Base-by-base conservation (phyloP, 768 basidiomycete species). In the Amylocystis lapponica region DNA sequence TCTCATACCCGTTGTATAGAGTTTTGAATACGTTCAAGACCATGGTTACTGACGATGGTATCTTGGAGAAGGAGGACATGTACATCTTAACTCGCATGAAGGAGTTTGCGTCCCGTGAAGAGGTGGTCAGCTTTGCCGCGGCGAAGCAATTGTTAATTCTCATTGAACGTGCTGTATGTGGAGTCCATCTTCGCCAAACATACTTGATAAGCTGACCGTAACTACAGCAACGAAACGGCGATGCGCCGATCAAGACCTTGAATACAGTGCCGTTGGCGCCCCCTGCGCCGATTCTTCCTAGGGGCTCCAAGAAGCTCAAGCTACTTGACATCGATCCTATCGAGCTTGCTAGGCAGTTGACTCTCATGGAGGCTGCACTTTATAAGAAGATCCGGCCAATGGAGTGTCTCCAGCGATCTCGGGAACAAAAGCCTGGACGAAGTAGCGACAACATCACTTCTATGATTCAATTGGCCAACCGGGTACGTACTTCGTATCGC, bases 311-410 rank as follows among this genome's bases (percentile, higher is more conserved):
- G 67, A 85, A 80, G 62, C 62, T 94, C 47, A 91, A 89, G 50
- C 68, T 98, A 10, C 64, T 79, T 17, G 95, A 98, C 56, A 77
- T 98, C 37, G 87, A 95, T 51, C 73, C 93, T 1, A 64, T 92
- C 43, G 95, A 98, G 63, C 63, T 98, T 14, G 95, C 94, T 0
- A 76, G 95, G 22, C 95, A 98, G 60, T 66, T 98, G 48, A 97
- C 95, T 1, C 81, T 96, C 46, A 73, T 94, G 69, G 95, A 98
- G 63, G 86, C 84, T 50, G 70, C 75, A 36, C 66, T 94, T 31
- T 98, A 91, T 66, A 83, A 86, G 64, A 82, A 78, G 61, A 95
- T 98, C 53, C 80, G 81, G 27, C 85, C 90, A 0, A 83, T 84
- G 66, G 95, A 98, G 61, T 97, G 91, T 67, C 68, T 98, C 16